Base-by-base conservation (phyloP, 805 yeast genomes). In the Ogataea chonburiensis region DNA sequence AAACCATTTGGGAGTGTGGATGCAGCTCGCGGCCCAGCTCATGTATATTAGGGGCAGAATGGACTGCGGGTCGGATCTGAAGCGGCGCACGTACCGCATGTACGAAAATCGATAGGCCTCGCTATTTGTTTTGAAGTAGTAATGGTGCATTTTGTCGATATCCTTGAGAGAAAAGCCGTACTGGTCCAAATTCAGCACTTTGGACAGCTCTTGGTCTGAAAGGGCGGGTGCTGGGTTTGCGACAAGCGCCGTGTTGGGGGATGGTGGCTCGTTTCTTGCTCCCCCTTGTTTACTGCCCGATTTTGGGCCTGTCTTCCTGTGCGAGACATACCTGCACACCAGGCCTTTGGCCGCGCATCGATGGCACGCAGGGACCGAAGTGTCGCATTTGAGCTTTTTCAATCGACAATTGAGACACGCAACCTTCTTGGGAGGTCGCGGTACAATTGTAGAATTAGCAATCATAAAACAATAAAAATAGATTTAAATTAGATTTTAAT, bases 271-370 rank as follows among this genome's bases (percentile, higher is more conserved):
- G 19, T 10, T 3, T 19, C 16, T 3, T 12, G 14, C 10, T 3
- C 17, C 15, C n/a, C n/a, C n/a, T n/a, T n/a, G n/a, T n/a, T n/a
- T n/a, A n/a, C n/a, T n/a, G n/a, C n/a, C n/a, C 5, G 47, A 52
- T 35, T 60, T 60, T 3, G 64, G 64, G 0, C 65, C 65, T 7
- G 61, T 58, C 38, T 60, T 60, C 31, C 40, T 49, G 30, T 50
- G 63, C 6, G 47, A 38, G 1, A 55, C 25, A 28, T 60, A 60
- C 3, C 48, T 37, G 29, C 65, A 60, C 9, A 34, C 40, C 5
- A 32, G 9, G 1, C 46, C 29, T 29, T 45, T 54, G 5, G 34
- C 7, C 2, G 19, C 14, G 34, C 65, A 60, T 18, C 58, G 43
- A 3, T 48, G 13, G 29, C 65, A 60, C 5, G 16, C 17, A 2